These are phyloP conservation scores for Penium margaritaceum DNA, from an alignment of 139 green algal species.

Conservation along the genomic window DNA sequence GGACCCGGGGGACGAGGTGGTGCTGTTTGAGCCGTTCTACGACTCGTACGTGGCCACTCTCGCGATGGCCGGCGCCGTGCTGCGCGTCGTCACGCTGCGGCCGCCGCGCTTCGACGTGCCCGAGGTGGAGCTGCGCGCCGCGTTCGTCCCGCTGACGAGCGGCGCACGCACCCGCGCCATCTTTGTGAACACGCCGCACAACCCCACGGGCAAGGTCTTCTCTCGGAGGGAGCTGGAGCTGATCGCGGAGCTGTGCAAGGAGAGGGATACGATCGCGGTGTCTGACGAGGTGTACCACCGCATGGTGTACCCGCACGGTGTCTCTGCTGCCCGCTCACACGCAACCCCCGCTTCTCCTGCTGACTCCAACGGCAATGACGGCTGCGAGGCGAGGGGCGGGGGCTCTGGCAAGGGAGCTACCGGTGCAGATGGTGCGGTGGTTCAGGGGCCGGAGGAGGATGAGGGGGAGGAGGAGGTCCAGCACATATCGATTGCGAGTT, in stretches of 20 bases:
- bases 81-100: constrained; percentile 34
- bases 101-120: constrained; percentile 19
- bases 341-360: neutral
- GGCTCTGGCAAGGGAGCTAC: too few relatives aligned
- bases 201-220: constrained; percentile 42
- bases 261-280: constrained; percentile 24
- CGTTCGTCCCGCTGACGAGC: constrained; percentile 6
- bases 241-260: constrained; percentile 27
- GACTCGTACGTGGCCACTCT: constrained; percentile 38
- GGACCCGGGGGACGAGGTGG: constrained; percentile 41
- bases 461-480: too few relatives aligned
- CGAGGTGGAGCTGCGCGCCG: constrained; percentile 23
- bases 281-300: constrained; percentile 44
- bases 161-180: constrained; percentile 28
- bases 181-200: constrained; percentile 43
- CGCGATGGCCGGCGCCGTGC: constrained; percentile 19
- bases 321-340: neutral
- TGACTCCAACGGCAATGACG: too few relatives aligned
- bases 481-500: constrained; percentile 34
- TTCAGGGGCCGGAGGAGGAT: too few relatives aligned
- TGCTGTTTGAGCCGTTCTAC: constrained; percentile 41
- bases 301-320: constrained; percentile 15
- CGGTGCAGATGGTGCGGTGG: too few relatives aligned
- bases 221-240: constrained; percentile 25
- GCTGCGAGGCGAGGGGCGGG: too few relatives aligned